Evolutionary conservation across 108 stramenopile genomes (phyloP), one percentile per base, ranked within the genome.

Genomic region (Fragilariopsis cylindrus): DNA sequence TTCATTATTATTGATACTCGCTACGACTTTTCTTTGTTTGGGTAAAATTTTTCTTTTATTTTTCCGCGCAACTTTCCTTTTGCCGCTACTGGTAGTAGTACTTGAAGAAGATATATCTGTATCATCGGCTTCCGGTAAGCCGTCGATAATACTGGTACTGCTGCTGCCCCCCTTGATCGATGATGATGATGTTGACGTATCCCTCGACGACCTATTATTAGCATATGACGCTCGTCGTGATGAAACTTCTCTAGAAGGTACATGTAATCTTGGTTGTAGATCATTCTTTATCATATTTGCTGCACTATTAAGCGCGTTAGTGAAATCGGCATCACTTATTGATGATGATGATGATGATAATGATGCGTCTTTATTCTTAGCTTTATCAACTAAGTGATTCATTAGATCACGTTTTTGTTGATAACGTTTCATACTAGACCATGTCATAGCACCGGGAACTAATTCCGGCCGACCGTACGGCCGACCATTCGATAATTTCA

Each of bases 381-480:
- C 44, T 41, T 67, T 69, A 58, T 54, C 46, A 11, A 56, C 41
- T 13, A 46, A 47, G 66, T 76, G 67, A 54, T 76, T 19, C 16
- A 68, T n/a, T 3, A 68, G 21, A 16, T 68, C 67, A 16, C 67
- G 47, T 50, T 70, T 73, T 63, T 76, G 64, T n/a, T 73, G 72
- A 50, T 71, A 82, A 19, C 66, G 72, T 9, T 72, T 18, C 72
- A 85, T 73, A 12, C 78, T 85, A 18, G 78, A 75, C 48, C 62
- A 74, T 9, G 71, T 85, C 85, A 87, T 87, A 3, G 85, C 85
- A 21, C 85, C 85, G 5, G 85, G 82, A 41, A 87, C 85, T 41
- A 48, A 64, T 8, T 83, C 77, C 8, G 85, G 85, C 30, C 85
- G 76, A 18, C 85, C 85, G 15, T 70, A 64, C 2, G 85, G 85